Conservation (phyloP, 1,139 yeast species). For the Protomyces pachydermus region DNA sequence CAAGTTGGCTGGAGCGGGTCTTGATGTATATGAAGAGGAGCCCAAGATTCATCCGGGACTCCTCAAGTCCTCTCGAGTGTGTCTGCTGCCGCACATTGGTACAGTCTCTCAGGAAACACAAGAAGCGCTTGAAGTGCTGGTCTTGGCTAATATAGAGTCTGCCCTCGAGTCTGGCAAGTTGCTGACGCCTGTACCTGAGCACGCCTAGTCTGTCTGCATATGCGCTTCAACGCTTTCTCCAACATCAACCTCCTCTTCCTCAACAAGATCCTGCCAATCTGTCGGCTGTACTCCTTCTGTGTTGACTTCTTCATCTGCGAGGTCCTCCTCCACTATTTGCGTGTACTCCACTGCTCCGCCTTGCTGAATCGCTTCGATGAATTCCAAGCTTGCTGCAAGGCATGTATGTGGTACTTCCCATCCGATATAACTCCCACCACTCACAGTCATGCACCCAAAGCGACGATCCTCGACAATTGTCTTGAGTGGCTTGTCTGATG, state of each 20-base stretch:
- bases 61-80: slow-evolving; percentile 44
- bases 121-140: slow-evolving; percentile 53
- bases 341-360: background rate
- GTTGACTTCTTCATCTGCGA: background rate
- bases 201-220: background rate
- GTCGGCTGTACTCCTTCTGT: background rate
- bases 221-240: background rate
- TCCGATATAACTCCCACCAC: background rate
- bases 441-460: background rate
- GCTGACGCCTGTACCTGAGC: slow-evolving; percentile 7
- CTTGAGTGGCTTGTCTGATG: background rate
- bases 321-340: background rate
- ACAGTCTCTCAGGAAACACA: slow-evolving; percentile 61
- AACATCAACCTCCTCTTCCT: background rate
- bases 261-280: background rate
- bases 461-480: background rate
- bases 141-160: slow-evolving; percentile 42
- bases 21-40: slow-evolving; percentile 75
- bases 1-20: slow-evolving; percentile 63
- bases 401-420: background rate
- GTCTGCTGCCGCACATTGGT: slow-evolving; percentile 72
- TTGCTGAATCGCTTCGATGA: background rate
- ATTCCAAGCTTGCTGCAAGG: background rate
- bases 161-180: background rate
- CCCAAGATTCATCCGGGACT: slow-evolving; percentile 49